Percentiles rank a stretch among this genome's conserved stretches.
phyloP scores from a whole-genome alignment of 306 rosid species.

The Quercus robur region DNA sequence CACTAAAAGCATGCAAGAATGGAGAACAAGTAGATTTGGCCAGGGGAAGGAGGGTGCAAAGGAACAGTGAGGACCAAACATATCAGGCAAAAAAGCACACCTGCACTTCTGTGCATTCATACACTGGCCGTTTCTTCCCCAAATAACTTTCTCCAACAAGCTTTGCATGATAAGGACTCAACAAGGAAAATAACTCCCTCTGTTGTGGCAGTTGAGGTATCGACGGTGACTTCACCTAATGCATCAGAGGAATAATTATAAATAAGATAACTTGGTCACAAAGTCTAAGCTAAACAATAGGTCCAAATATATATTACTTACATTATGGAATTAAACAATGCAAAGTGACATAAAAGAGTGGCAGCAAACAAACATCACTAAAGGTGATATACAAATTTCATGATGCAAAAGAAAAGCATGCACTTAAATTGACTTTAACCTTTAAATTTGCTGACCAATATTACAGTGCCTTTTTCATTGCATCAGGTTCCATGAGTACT shows the following conservation, averaged over 20 bases:
- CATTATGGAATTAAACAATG: not conserved
- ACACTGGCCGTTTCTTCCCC: slow-evolving; percentile 81
- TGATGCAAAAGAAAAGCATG: slow-evolving; percentile 2
- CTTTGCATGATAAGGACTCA: slow-evolving; percentile 78
- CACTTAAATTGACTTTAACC: not conserved
- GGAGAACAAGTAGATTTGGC: not conserved
- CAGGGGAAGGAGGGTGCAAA: not conserved
- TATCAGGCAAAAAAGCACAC: slow-evolving; percentile 37
- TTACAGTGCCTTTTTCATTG: not conserved
- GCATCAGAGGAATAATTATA: slow-evolving; percentile 15
- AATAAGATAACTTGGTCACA: slow-evolving; percentile 13
- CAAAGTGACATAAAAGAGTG: not conserved
- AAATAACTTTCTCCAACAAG: slow-evolving; percentile 97
- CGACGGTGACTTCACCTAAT: slow-evolving; percentile 78
- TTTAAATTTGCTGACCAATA: slow-evolving; percentile 2
- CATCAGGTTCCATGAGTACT: not conserved
- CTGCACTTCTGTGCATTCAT: slow-evolving; percentile 90
- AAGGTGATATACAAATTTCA: not conserved
- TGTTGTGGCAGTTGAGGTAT: slow-evolving; percentile 81
- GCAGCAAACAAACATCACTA: not conserved
- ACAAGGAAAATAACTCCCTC: slow-evolving; percentile 60
- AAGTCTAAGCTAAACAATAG: not conserved
- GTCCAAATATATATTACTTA: not conserved
- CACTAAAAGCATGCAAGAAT: not conserved
- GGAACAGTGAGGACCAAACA: not conserved